These are phyloP conservation scores for Debaryomyces sp. DNA, from an alignment of 1,139 yeast genomes.

Conservation along the genomic window DNA sequence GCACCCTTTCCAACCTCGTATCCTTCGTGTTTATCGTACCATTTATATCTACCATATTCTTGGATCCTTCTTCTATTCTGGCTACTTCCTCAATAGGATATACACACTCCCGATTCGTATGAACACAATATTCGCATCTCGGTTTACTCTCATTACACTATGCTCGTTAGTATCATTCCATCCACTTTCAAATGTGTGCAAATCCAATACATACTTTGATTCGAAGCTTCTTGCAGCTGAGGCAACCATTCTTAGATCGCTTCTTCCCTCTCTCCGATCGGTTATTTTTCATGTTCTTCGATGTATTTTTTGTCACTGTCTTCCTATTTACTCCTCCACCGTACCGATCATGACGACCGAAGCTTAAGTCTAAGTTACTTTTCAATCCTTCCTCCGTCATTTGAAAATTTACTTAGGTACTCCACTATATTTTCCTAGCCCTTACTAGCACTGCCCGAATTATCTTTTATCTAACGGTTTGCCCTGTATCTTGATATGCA, in stretches of 20 bases:
- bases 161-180: not conserved
- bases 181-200: not conserved
- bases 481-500: not conserved
- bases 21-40: not conserved
- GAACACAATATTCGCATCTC: constrained; percentile 39
- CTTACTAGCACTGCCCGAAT: not conserved
- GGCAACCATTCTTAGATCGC: constrained; percentile 34
- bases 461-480: not conserved
- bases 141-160: constrained; percentile 41
- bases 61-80: constrained; percentile 3
- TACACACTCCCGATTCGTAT: constrained; percentile 32
- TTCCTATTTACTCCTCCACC: not conserved
- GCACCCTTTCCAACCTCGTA: not conserved
- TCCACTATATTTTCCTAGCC: not conserved
- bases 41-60: not conserved
- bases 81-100: constrained; percentile 19
- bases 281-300: not conserved
- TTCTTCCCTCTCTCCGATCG: constrained; percentile 5
- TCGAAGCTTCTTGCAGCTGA: constrained; percentile 32
- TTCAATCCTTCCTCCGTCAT: not conserved
- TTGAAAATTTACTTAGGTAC: not conserved
- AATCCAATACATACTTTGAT: constrained; percentile 25
- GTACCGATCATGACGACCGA: not conserved
- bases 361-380: not conserved
- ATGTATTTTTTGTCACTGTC: not conserved